A percentile compares a stretch with the other conserved stretches of the same genome.
These are phyloP conservation scores for Arachnopeziza araneosa DNA, from an alignment of 2,329 filamentous ascomycete species.

Conservation along the genomic window DNA sequence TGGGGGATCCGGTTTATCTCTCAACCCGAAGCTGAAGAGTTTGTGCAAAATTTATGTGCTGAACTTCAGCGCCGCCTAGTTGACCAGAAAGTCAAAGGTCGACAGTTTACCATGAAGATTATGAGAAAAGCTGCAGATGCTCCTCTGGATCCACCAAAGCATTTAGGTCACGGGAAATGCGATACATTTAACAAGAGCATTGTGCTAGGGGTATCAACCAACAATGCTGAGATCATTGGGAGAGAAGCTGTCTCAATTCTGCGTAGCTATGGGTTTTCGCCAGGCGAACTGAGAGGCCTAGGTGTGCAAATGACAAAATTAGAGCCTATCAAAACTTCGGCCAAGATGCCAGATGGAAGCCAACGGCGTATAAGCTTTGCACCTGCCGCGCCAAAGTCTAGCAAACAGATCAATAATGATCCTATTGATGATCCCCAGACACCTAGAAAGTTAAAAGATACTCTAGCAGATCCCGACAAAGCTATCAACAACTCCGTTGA, in stretches of 20 bases:
- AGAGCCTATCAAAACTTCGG: slow-evolving; percentile 64
- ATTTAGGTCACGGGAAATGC: slow-evolving; percentile 91
- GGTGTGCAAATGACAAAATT: slow-evolving; percentile 93
- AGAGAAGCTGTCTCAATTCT: slow-evolving; percentile 84
- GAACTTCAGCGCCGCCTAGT: slow-evolving; percentile 77
- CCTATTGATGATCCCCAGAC: slow-evolving; percentile 47
- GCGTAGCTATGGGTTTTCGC: slow-evolving; percentile 74
- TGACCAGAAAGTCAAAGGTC: slow-evolving; percentile 81
- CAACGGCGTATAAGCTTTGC: slow-evolving; percentile 75
- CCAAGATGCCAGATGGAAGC: slow-evolving; percentile 61
- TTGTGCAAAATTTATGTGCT: slow-evolving; percentile 75
- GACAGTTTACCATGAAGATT: slow-evolving; percentile 86
- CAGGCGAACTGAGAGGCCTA: slow-evolving; percentile 87
- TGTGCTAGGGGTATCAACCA: slow-evolving; percentile 77
- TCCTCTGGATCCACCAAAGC: slow-evolving; percentile 85
- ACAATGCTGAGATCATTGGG: slow-evolving; percentile 62
- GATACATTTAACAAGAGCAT: slow-evolving; percentile 90
- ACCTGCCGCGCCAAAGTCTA: slow-evolving; percentile 34
- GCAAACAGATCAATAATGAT: slow-evolving; percentile 35
- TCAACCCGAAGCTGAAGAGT: slow-evolving; percentile 89
- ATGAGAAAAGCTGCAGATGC: slow-evolving; percentile 85
- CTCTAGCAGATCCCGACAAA: slow-evolving; percentile 15
- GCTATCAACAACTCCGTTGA: slow-evolving; percentile 16
- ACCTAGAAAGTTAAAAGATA: slow-evolving; percentile 31
- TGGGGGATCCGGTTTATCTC: slow-evolving; percentile 96